Evolutionary conservation across 2,329 filamentous ascomycete species (phyloP).

Genomic region (Alternaria metachromatica): DNA sequence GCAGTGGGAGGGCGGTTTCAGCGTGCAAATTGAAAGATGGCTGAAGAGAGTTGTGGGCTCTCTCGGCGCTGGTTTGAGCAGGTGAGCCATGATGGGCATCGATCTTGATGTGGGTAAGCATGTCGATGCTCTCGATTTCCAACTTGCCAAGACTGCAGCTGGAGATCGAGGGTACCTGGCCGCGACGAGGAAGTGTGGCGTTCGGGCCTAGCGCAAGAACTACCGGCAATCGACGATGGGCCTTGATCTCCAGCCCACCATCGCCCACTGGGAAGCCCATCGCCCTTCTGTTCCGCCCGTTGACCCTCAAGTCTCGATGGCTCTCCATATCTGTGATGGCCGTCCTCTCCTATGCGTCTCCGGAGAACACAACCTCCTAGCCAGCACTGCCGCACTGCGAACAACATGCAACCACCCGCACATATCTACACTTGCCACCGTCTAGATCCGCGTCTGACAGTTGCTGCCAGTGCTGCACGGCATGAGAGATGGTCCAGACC

Average conservation of each 20-base stretch:
- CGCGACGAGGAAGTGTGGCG: conserved; percentile 6
- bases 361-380: background rate
- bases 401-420: background rate
- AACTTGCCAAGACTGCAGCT: conserved; percentile 20
- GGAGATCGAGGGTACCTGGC: conserved; percentile 20
- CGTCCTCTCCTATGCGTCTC: background rate
- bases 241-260: conserved; percentile 8
- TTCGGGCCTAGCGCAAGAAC: conserved; percentile 9
- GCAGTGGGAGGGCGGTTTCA: background rate
- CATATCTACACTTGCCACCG: background rate
- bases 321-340: conserved; percentile 13
- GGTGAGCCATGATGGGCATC: conserved; percentile 22
- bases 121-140: conserved; percentile 24
- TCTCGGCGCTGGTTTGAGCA: background rate
- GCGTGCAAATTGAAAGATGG: background rate
- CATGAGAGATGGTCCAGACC: background rate
- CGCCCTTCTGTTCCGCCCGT: conserved; percentile 2
- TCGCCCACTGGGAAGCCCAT: conserved; percentile 9
- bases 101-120: conserved; percentile 13
- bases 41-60: background rate
- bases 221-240: conserved; percentile 24
- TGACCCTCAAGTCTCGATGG: conserved; percentile 2
- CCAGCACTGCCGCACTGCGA: background rate
- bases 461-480: background rate
- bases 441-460: background rate